Evolutionary conservation across 139 green algal species (phyloP).

Genomic region (Asterochloris sp.): DNA sequence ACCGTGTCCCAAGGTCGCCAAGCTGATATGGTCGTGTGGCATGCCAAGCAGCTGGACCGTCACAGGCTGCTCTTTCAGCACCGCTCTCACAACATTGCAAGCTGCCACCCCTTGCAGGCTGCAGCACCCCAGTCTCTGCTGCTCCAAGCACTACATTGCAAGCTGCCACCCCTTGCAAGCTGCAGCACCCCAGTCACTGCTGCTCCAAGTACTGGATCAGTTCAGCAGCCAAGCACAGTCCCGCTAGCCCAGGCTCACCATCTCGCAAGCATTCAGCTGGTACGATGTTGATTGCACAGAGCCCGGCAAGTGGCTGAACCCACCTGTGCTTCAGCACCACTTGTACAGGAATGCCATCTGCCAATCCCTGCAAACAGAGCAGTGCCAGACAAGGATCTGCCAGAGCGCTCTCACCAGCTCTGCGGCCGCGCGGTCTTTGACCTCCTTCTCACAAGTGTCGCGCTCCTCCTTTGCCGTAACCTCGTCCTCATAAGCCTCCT

Average conservation of each 20-base stretch:
- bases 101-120: neutral
- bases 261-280: neutral
- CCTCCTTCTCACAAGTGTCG: neutral
- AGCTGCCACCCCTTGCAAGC: neutral
- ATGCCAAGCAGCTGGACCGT: too few species aligned
- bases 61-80: neutral
- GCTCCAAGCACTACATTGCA: neutral
- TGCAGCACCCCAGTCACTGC: neutral
- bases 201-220: neutral
- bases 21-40: neutral
- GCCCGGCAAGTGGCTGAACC: neutral
- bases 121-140: neutral
- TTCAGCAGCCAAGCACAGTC: too few species aligned
- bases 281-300: neutral
- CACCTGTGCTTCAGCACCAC: neutral
- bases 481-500: constrained; percentile 25
- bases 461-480: constrained; percentile 13
- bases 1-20: neutral
- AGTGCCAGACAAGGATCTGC: neutral
- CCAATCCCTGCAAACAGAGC: neutral
- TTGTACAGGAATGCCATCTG: neutral
- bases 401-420: neutral
- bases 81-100: neutral
- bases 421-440: neutral
- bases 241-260: neutral